These are phyloP conservation scores for Populus hybrid DNA, from an alignment of 441 rosid species.

Conservation along the genomic window DNA sequence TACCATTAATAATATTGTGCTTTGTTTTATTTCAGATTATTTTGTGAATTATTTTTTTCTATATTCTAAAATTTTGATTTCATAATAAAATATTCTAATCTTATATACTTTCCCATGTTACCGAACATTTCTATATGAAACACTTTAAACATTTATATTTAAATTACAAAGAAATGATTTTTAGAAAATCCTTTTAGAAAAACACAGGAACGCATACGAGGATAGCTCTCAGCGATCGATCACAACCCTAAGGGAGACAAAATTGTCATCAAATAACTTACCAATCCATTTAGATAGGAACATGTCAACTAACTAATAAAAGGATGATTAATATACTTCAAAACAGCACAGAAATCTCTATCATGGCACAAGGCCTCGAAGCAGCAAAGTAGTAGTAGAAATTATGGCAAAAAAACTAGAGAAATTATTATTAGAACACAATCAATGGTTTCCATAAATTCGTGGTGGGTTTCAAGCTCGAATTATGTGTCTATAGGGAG, in stretches of 20 bases:
- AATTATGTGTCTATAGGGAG: no score
- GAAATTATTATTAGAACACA: background rate
- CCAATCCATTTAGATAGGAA: background rate
- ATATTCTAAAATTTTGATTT: background rate
- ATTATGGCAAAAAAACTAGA: background rate
- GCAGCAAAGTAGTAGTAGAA: background rate
- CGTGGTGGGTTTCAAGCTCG: background rate
- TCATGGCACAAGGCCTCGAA: background rate
- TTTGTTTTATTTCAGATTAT: background rate
- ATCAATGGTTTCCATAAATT: no score
- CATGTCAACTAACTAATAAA: slow-evolving; percentile 4
- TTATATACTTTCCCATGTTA: no score
- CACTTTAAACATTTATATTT: no score
- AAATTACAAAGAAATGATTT: no score
- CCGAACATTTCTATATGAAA: no score
- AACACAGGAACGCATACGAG: background rate
- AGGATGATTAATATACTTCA: background rate
- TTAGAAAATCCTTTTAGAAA: no score
- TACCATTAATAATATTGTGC: no score
- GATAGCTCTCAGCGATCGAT: background rate
- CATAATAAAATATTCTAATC: no score
- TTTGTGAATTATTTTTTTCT: no score
- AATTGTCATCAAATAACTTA: background rate
- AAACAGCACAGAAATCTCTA: background rate
- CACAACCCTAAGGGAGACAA: background rate